Evolutionary conservation across 2,329 filamentous ascomycete genomes (phyloP).

Genomic region (Botryotinia narcissicola): DNA sequence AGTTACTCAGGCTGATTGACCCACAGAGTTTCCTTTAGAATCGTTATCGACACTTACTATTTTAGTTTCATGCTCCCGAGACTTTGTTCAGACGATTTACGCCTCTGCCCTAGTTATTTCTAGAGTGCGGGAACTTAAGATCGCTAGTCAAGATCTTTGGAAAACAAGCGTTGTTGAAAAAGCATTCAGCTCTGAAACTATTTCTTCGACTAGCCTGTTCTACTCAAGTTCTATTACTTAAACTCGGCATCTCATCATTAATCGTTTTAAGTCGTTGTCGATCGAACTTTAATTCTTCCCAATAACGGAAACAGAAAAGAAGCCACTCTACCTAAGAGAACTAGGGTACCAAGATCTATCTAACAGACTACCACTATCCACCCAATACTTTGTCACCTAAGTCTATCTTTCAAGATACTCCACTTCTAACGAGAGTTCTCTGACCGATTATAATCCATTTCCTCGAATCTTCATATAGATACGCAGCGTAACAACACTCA

Average conservation of each 20-base stretch:
- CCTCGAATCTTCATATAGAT: slow-evolving; percentile 12
- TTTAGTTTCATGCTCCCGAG: slow-evolving; percentile 38
- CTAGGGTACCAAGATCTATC: slow-evolving; percentile 8
- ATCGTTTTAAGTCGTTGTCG: slow-evolving; percentile 12
- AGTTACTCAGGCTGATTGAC: slow-evolving; percentile 16
- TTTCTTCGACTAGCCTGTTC: slow-evolving; percentile 14
- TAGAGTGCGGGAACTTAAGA: slow-evolving; percentile 12
- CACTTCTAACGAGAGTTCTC: not conserved
- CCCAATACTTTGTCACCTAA: slow-evolving; percentile 11
- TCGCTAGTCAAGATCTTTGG: slow-evolving; percentile 18
- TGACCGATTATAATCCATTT: slow-evolving; percentile 7
- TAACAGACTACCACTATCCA: slow-evolving; percentile 14
- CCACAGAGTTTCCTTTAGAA: slow-evolving; percentile 4
- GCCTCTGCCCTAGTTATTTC: slow-evolving; percentile 19
- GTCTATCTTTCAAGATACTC: slow-evolving; percentile 9
- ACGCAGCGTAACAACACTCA: not conserved
- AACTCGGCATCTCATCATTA: slow-evolving; percentile 16
- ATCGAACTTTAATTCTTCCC: slow-evolving; percentile 7
- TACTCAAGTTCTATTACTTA: slow-evolving; percentile 14
- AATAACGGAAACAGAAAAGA: slow-evolving; percentile 3
- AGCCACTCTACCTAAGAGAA: slow-evolving; percentile 2
- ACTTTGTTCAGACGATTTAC: slow-evolving; percentile 30
- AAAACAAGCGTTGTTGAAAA: slow-evolving; percentile 11
- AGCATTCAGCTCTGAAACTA: slow-evolving; percentile 17
- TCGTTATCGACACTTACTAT: slow-evolving; percentile 24